Conservation (phyloP, 2,329 filamentous ascomycete species). For the Coniochaeta pulveracea region DNA sequence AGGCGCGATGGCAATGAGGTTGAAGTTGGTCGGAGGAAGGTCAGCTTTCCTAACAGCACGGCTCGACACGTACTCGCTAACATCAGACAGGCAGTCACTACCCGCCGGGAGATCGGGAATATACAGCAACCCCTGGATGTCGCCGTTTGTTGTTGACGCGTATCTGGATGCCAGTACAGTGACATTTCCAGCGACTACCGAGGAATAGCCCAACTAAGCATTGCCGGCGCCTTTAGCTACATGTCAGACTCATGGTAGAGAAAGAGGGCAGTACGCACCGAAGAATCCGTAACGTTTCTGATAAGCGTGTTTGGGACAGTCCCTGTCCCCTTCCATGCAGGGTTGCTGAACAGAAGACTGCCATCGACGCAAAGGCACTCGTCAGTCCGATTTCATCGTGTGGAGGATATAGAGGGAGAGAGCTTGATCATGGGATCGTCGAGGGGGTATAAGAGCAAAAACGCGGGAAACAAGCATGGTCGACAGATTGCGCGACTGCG, state of each 20-base stretch:
- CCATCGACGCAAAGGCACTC: constrained; percentile 5
- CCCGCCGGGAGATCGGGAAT: constrained; percentile 56
- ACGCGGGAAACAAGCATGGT: too few species aligned
- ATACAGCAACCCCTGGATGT: constrained; percentile 72
- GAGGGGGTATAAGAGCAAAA: background rate
- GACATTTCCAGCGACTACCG: constrained; percentile 44
- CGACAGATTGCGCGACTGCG: background rate
- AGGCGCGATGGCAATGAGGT: constrained; percentile 71
- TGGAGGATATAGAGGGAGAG: background rate
- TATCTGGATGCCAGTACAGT: constrained; percentile 66
- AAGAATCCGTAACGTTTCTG: constrained; percentile 43
- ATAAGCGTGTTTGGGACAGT: constrained; percentile 42
- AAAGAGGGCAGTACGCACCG: constrained; percentile 27
- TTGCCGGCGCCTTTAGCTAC: too few species aligned
- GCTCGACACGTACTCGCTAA: constrained; percentile 54
- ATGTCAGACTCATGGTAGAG: constrained; percentile 13
- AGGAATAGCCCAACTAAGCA: constrained; percentile 40
- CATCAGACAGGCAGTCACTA: constrained; percentile 51
- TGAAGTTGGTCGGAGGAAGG: constrained; percentile 57
- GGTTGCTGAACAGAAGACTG: constrained; percentile 51
- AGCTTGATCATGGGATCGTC: background rate
- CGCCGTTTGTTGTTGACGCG: constrained; percentile 43
- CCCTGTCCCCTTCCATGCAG: constrained; percentile 37
- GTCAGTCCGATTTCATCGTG: background rate
- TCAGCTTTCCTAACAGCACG: constrained; percentile 67